Evolutionary conservation across 2,329 filamentous ascomycete genomes (phyloP).

Genomic region (Cladosporium colombiae): DNA sequence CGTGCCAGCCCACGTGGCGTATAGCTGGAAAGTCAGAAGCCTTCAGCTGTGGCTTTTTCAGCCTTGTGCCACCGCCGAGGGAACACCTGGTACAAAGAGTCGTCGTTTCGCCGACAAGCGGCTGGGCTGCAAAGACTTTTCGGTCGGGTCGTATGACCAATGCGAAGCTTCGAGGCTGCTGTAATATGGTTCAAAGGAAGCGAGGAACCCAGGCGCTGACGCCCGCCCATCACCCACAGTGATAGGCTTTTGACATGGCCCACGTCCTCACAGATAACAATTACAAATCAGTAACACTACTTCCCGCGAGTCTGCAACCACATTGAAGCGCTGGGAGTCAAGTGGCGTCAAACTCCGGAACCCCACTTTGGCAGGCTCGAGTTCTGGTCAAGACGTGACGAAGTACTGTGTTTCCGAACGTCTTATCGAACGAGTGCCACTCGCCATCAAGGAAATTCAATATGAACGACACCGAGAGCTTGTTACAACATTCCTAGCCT

Average conservation of each 20-base stretch:
- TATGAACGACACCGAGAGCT: neutral
- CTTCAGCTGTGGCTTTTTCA: neutral
- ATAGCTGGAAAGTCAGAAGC: neutral
- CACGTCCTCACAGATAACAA: neutral
- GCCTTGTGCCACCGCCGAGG: neutral
- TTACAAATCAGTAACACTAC: neutral
- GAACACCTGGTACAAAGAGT: neutral
- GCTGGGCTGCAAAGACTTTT: neutral
- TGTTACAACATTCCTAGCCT: neutral
- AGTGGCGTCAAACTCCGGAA: neutral
- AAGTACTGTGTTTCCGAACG: neutral
- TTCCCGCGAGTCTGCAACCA: neutral
- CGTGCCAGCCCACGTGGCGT: neutral
- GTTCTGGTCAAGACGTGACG: neutral
- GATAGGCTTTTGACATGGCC: neutral
- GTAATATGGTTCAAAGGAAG: neutral
- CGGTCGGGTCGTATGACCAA: neutral
- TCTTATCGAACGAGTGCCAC: neutral
- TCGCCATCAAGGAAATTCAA: neutral
- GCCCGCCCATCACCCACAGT: neutral
- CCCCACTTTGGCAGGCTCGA: neutral
- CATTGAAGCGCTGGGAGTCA: neutral
- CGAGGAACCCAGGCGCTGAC: neutral
- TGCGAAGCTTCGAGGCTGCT: neutral
- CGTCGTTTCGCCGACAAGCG: neutral